Evolutionary conservation across 2,329 filamentous ascomycete genomes (phyloP).

Genomic region (Aspergillus pseudoglaucus): DNA sequence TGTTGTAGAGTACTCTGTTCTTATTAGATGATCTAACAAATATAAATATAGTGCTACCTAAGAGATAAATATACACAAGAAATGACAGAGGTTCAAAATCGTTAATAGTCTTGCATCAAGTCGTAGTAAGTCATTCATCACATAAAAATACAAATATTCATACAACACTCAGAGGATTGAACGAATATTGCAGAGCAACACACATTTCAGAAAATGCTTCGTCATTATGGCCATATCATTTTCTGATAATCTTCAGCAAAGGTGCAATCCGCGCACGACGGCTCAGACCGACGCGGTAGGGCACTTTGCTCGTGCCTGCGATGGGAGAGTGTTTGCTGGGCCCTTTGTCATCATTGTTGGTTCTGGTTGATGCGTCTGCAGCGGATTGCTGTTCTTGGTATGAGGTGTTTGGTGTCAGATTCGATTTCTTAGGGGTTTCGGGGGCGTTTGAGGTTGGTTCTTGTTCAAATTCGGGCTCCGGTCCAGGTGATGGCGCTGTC

Average conservation of each 20-base stretch:
- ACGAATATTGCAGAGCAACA: no score
- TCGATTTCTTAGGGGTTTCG: constrained; percentile 4
- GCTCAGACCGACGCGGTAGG: constrained; percentile 45
- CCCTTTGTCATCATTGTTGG: constrained; percentile 14
- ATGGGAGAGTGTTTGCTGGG: constrained; percentile 38
- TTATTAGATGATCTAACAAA: background rate
- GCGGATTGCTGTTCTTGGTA: background rate
- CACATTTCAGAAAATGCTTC: no score
- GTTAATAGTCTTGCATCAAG: background rate
- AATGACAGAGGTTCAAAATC: background rate
- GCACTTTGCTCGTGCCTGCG: constrained; percentile 31
- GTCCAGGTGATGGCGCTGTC: background rate
- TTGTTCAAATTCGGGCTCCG: constrained; percentile 2
- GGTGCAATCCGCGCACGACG: constrained; percentile 44
- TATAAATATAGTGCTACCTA: background rate
- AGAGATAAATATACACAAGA: background rate
- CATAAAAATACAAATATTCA: background rate
- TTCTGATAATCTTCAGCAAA: constrained; percentile 40
- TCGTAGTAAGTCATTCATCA: background rate
- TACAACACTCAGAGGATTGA: no score
- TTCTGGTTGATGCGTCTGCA: background rate
- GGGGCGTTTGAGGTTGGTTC: constrained; percentile 6
- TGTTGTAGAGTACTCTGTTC: background rate
- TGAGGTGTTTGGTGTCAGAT: background rate
- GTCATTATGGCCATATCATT: no score